Evolutionary conservation across 2,329 filamentous ascomycete species (phyloP).

Genomic region (Gnomoniopsis sp.): DNA sequence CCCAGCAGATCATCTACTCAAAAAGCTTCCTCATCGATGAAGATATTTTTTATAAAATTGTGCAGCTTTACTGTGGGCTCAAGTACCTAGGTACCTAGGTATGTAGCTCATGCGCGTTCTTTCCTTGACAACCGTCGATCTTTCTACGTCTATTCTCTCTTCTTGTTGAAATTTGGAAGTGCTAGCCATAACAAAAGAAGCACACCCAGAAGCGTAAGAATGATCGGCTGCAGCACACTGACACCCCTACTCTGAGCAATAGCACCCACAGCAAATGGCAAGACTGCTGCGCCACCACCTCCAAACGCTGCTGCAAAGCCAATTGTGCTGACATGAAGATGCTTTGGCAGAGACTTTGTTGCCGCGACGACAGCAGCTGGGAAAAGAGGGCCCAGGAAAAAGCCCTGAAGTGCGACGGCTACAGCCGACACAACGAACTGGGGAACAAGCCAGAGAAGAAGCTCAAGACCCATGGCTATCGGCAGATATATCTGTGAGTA

Average conservation of each 20-base stretch:
- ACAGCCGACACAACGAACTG: constrained; percentile 72
- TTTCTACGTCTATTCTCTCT: constrained; percentile 29
- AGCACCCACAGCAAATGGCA: constrained; percentile 64
- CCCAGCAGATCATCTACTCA: too few relatives aligned
- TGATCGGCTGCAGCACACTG: constrained; percentile 52
- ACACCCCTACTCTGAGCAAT: constrained; percentile 58
- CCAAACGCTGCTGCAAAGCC: constrained; percentile 77
- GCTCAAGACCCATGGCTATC: constrained; percentile 60
- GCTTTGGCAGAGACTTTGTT: constrained; percentile 65
- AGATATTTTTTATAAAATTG: too few relatives aligned
- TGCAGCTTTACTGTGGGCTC: too few relatives aligned
- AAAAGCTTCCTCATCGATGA: too few relatives aligned
- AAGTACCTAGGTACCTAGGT: too few relatives aligned
- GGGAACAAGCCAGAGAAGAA: constrained; percentile 80
- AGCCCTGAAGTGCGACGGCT: constrained; percentile 68
- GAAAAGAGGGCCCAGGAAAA: constrained; percentile 78
- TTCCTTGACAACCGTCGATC: too few relatives aligned
- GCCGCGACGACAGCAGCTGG: constrained; percentile 68
- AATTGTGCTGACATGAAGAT: constrained; percentile 73
- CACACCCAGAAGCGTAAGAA: constrained; percentile 45
- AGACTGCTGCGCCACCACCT: constrained; percentile 64
- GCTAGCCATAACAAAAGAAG: constrained; percentile 44
- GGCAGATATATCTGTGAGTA: constrained; percentile 58
- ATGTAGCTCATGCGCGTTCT: too few relatives aligned
- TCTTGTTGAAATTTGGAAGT: constrained; percentile 39